Evolutionary conservation across 345 rosid species (phyloP).

Genomic region (Salix suchowensis): DNA sequence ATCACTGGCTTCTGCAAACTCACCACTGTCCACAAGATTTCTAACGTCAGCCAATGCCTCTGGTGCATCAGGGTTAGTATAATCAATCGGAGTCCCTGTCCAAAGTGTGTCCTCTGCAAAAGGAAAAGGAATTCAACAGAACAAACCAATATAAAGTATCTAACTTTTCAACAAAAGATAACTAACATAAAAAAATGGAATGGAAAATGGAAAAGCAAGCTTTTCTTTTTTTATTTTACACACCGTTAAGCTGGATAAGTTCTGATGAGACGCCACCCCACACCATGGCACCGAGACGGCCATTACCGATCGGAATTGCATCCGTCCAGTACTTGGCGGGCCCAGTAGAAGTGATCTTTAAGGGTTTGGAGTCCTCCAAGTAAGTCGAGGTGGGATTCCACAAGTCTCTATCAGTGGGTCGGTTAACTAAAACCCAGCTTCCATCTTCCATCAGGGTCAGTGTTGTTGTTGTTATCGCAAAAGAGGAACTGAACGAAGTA

Average conservation of each 20-base stretch:
- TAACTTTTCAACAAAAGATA: neutral
- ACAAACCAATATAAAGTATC: neutral
- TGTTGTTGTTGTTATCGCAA: neutral
- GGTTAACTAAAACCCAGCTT: constrained; percentile 2
- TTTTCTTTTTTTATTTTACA: neutral
- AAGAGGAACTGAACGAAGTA: neutral
- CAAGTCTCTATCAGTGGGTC: neutral
- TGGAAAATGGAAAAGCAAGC: neutral
- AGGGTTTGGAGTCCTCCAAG: neutral
- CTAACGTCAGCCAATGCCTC: neutral
- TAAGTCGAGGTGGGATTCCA: neutral
- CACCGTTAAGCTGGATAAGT: constrained; percentile 13
- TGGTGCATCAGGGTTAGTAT: neutral
- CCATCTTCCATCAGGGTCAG: neutral
- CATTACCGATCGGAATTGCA: constrained; percentile 14
- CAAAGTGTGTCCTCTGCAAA: neutral
- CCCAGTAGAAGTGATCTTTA: constrained; percentile 1
- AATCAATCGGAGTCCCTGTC: neutral
- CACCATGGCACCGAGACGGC: constrained; percentile 18
- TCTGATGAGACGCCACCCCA: constrained; percentile 12
- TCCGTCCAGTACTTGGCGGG: constrained; percentile 14
- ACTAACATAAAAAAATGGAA: neutral
- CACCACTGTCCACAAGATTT: neutral
- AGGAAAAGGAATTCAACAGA: neutral
- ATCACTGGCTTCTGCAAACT: neutral